phyloP scores from a whole-genome alignment of 768 basidiomycete species.

The Erythrobasidium yunnanense region DNA sequence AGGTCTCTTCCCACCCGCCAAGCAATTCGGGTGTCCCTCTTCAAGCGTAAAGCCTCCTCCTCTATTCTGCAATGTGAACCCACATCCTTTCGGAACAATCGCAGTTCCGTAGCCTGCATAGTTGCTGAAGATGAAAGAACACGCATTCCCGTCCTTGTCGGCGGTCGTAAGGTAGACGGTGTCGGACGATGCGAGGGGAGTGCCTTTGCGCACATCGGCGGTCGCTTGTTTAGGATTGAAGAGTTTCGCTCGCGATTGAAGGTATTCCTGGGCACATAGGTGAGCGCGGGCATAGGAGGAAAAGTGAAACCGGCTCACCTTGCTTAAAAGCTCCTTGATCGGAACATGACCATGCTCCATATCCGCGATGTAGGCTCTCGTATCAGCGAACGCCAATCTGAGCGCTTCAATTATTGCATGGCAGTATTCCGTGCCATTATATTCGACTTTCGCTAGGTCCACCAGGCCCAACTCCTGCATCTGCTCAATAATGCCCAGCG shows the following conservation, averaged over 20 bases:
- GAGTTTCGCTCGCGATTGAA: constrained; percentile 63
- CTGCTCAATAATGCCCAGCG: constrained; percentile 81
- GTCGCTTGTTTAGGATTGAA: constrained; percentile 62
- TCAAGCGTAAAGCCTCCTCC: constrained; percentile 71
- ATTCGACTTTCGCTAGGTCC: constrained; percentile 66
- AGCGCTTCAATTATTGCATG: constrained; percentile 53
- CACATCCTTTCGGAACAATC: constrained; percentile 87
- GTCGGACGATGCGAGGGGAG: background rate
- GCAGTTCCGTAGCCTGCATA: constrained; percentile 53
- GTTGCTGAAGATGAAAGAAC: constrained; percentile 35
- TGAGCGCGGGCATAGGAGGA: background rate
- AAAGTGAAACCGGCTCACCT: constrained; percentile 46
- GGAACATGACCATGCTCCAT: constrained; percentile 69
- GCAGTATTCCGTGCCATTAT: constrained; percentile 80
- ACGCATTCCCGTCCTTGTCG: constrained; percentile 45
- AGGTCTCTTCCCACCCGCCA: constrained; percentile 70
- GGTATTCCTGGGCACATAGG: constrained; percentile 56
- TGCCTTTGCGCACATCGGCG: constrained; percentile 49
- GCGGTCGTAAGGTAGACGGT: constrained; percentile 55
- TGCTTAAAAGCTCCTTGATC: constrained; percentile 69
- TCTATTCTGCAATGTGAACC: constrained; percentile 92
- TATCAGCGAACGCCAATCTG: constrained; percentile 50
- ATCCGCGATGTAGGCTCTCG: constrained; percentile 82
- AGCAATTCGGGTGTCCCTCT: constrained; percentile 71
- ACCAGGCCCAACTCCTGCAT: constrained; percentile 64